Evolutionary conservation across 306 rosid species (phyloP).

Genomic region (Acacia melanoxylon): DNA sequence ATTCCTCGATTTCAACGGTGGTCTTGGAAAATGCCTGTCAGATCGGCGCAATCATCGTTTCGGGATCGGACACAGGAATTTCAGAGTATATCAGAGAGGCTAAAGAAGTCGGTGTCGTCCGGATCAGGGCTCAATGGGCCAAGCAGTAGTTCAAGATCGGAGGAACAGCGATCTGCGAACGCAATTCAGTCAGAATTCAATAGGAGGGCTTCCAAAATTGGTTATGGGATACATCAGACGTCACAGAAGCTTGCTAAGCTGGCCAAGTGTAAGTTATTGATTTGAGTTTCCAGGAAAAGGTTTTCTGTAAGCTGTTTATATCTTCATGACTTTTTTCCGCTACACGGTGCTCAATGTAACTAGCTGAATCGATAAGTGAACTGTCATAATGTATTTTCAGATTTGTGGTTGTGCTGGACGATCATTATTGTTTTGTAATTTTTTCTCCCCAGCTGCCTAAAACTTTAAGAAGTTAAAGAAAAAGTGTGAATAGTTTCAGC

Average conservation of each 20-base stretch:
- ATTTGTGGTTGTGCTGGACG: not conserved
- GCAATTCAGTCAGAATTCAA: constrained; percentile 85
- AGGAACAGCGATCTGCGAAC: constrained; percentile 69
- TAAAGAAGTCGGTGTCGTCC: constrained; percentile 64
- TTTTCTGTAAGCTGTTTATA: not conserved
- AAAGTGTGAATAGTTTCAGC: not conserved
- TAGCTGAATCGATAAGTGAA: not conserved
- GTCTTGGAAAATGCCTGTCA: constrained; percentile 55
- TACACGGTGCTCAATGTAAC: not conserved
- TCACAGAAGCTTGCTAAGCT: constrained; percentile 92
- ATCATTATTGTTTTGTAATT: not conserved
- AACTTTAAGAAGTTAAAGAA: not conserved
- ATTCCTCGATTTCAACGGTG: constrained; percentile 20
- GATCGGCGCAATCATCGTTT: constrained; percentile 68
- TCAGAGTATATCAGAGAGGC: constrained; percentile 68
- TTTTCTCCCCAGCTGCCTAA: not conserved
- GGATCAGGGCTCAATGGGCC: constrained; percentile 55
- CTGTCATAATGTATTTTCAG: not conserved
- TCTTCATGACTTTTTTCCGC: not conserved
- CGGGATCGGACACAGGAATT: constrained; percentile 91
- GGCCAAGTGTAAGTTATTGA: constrained; percentile 70
- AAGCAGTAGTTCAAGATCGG: constrained; percentile 57
- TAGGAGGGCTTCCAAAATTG: constrained; percentile 82
- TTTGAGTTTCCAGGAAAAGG: not conserved
- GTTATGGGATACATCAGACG: constrained; percentile 88